These are phyloP conservation scores for Mucor sp. DNA, from an alignment of 371 early-diverging fungal genomes.

Conservation along the genomic window DNA sequence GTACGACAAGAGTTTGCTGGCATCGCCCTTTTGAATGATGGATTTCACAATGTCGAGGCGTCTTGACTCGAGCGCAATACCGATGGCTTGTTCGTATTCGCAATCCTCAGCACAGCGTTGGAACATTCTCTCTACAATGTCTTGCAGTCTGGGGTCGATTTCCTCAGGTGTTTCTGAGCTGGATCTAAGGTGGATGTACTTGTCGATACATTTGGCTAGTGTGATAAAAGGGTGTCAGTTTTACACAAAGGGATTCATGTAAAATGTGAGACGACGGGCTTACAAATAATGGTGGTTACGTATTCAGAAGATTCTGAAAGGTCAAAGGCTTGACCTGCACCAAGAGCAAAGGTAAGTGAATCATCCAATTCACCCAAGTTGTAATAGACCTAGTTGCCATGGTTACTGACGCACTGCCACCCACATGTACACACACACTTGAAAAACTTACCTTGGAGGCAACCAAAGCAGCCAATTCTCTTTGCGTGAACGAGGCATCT, in stretches of 20 bases:
- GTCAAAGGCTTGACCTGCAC: conserved; percentile 92
- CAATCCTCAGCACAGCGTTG: conserved; percentile 83
- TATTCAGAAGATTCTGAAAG: conserved; percentile 79
- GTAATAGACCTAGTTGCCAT: conserved; percentile 75
- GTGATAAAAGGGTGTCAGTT: background rate
- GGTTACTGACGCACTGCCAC: background rate
- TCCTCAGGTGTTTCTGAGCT: conserved; percentile 46
- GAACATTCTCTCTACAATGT: conserved; percentile 94
- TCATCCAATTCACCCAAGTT: conserved; percentile 95
- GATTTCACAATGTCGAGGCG: conserved; percentile 89
- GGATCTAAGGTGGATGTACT: conserved; percentile 82
- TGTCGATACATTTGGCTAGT: conserved; percentile 88
- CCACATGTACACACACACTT: background rate
- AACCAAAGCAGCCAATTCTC: conserved; percentile 91
- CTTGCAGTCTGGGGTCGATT: conserved; percentile 81
- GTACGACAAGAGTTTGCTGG: conserved; percentile 75
- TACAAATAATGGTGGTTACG: conserved; percentile 93
- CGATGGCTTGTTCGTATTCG: conserved; percentile 92
- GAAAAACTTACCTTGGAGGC: conserved; percentile 83
- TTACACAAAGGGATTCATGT: conserved; percentile 2
- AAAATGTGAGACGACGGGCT: conserved; percentile 16
- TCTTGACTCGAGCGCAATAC: conserved; percentile 92
- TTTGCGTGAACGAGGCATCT: conserved; percentile 81
- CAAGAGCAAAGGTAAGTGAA: conserved; percentile 92
- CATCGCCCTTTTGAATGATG: conserved; percentile 74